Percentiles rank a stretch among this genome's conserved stretches.
Evolutionary conservation across 139 green algal genomes (phyloP).

Genomic region (Haematococcus lacustris): DNA sequence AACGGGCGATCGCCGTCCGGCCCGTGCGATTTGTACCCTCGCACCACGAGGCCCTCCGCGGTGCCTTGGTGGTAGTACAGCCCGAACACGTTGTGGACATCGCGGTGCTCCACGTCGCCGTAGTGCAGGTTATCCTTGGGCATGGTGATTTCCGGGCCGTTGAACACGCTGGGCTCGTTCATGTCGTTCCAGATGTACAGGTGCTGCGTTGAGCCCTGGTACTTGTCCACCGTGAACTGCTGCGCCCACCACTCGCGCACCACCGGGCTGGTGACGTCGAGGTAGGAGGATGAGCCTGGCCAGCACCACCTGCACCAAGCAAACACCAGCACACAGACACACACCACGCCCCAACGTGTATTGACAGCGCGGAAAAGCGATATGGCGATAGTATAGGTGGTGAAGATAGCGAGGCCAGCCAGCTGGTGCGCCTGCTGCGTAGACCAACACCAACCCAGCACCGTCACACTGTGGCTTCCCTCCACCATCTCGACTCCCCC

Average conservation of each 20-base stretch:
- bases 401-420: too few species aligned
- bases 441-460: too few species aligned
- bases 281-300: conserved; percentile 85
- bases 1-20: conserved; percentile 90
- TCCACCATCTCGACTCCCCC: too few species aligned
- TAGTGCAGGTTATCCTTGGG: conserved; percentile 87
- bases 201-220: conserved; percentile 49
- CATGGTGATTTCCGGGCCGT: conserved; percentile 82
- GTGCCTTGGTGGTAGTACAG: conserved; percentile 91
- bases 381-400: too few species aligned
- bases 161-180: conserved; percentile 99
- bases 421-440: too few species aligned
- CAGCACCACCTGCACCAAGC: conserved; percentile 81
- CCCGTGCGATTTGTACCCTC: conserved; percentile 25
- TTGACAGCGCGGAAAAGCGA: too few species aligned
- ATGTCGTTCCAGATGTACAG: conserved; percentile 99
- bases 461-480: too few species aligned
- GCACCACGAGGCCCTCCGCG: conserved; percentile 51
- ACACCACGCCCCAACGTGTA: too few species aligned
- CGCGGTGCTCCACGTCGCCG: conserved; percentile 79
- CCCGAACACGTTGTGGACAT: conserved; percentile 95
- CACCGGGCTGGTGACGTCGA: conserved; percentile 79
- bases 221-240: conserved; percentile 78
- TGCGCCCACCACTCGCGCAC: conserved; percentile 84
- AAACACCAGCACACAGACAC: neutral